Evolutionary conservation across 2,329 filamentous ascomycete genomes (phyloP).

Genomic region (Pseudofabraea citricarpa): DNA sequence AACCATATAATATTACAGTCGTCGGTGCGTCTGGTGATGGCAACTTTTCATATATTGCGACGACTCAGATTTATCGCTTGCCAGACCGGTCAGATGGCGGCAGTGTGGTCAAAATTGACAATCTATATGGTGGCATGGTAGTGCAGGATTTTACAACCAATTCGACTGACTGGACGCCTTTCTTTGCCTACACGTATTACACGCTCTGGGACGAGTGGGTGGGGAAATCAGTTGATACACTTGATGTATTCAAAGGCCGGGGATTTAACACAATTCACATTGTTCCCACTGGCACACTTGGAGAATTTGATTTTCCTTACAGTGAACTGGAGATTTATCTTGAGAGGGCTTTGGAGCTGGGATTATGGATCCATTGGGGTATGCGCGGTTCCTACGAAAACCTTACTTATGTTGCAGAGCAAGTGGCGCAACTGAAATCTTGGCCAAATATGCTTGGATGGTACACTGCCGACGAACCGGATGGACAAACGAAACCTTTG

Average conservation of each 20-base stretch:
- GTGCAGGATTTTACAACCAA: constrained; percentile 27
- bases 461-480: constrained; percentile 49
- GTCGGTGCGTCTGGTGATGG: constrained; percentile 25
- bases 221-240: constrained; percentile 5
- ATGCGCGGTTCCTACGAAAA: constrained; percentile 5
- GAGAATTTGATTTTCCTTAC: constrained; percentile 17
- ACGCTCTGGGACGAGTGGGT: constrained; percentile 33
- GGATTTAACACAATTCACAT: constrained; percentile 38
- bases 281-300: constrained; percentile 30
- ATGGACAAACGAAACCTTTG: constrained; percentile 30
- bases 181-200: constrained; percentile 43
- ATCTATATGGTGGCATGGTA: constrained; percentile 36
- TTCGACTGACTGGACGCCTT: constrained; percentile 22
- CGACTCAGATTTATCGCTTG: constrained; percentile 32
- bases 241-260: constrained; percentile 9
- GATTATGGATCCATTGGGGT: constrained; percentile 1
- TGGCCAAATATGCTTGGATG: constrained; percentile 40
- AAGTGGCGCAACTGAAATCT: constrained; percentile 11
- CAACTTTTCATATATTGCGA: constrained; percentile 28
- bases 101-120: constrained; percentile 38
- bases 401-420: constrained; percentile 29
- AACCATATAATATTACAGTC: constrained; percentile 32
- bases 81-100: constrained; percentile 35
- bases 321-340: not conserved
- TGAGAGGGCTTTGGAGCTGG: not conserved